phyloP scores from a whole-genome alignment of 2,329 filamentous ascomycete genomes.

The Aspergillus texensis region DNA sequence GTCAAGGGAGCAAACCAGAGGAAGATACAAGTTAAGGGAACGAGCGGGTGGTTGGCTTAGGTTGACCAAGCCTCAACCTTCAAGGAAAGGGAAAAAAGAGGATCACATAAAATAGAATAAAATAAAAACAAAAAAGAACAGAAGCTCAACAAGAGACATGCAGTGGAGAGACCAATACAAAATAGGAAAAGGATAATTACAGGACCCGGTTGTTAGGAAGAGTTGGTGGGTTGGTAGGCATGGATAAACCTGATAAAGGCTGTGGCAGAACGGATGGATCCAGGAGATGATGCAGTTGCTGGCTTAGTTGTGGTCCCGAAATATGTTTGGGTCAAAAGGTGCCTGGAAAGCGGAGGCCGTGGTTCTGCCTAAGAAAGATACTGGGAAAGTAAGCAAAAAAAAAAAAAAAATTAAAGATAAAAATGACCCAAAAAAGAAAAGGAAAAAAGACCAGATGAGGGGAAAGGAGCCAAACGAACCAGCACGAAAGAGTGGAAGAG shows the following conservation, averaged over 20 bases:
- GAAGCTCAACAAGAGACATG: background rate
- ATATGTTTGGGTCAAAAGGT: constrained; percentile 11
- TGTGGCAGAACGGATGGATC: constrained; percentile 9
- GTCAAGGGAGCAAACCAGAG: constrained; percentile 2
- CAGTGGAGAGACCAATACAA: background rate
- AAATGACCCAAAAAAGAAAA: constrained; percentile 3
- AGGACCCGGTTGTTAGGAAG: background rate
- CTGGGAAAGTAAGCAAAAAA: background rate
- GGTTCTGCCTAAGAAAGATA: constrained; percentile 1
- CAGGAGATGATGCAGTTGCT: constrained; percentile 7
- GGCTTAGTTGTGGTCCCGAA: background rate
- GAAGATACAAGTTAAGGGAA: background rate
- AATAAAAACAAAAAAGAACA: background rate
- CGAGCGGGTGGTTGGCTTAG: constrained; percentile 2
- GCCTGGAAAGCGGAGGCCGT: background rate
- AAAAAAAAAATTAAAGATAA: background rate
- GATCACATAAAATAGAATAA: background rate
- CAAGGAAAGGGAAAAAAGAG: background rate
- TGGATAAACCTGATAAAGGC: constrained; percentile 16
- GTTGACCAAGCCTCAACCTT: constrained; percentile 2
- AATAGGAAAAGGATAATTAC: constrained; percentile 1
- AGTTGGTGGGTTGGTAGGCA: constrained; percentile 14
- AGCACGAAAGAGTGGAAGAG: background rate
- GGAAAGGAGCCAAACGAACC: background rate
- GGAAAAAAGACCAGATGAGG: constrained; percentile 1